These are phyloP conservation scores for Fusarium compactum DNA, from an alignment of 2,329 filamentous ascomycete species.

Conservation along the genomic window DNA sequence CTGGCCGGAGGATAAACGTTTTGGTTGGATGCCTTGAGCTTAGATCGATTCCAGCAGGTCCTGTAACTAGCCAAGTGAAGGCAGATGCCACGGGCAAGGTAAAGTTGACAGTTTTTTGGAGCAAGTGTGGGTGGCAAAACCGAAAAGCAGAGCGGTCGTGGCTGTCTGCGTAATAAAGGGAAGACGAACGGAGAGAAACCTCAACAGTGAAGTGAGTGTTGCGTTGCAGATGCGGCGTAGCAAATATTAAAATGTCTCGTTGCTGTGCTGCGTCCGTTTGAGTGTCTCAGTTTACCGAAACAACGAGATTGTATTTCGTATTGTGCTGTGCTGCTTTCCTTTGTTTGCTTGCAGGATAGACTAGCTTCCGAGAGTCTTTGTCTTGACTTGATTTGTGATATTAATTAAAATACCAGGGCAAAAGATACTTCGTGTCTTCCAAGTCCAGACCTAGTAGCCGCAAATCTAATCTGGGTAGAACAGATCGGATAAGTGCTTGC, in stretches of 20 bases:
- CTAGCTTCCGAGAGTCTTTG: slow-evolving; percentile 7
- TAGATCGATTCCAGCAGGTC: background rate
- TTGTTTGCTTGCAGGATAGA: slow-evolving; percentile 30
- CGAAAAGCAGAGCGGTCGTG: slow-evolving; percentile 25
- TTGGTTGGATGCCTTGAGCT: slow-evolving; percentile 24
- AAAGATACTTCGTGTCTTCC: background rate
- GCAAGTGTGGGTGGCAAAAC: slow-evolving; percentile 25
- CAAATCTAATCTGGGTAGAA: slow-evolving; percentile 9
- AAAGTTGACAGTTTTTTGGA: slow-evolving; percentile 6
- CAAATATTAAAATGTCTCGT: slow-evolving; percentile 28
- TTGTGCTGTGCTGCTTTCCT: slow-evolving; percentile 5
- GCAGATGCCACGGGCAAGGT: slow-evolving; percentile 22
- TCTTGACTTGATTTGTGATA: slow-evolving; percentile 18
- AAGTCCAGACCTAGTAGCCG: slow-evolving; percentile 21
- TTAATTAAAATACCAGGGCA: slow-evolving; percentile 26
- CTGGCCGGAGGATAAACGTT: slow-evolving; percentile 30
- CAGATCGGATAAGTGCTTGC: slow-evolving; percentile 16
- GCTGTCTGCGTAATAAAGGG: slow-evolving; percentile 5
- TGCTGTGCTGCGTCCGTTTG: slow-evolving; percentile 34
- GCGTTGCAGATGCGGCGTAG: slow-evolving; percentile 42
- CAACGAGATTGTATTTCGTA: slow-evolving; percentile 24
- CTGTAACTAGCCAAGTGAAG: slow-evolving; percentile 7
- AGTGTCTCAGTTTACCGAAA: slow-evolving; percentile 36
- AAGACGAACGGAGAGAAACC: background rate
- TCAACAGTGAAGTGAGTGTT: slow-evolving; percentile 12